Evolutionary conservation across 768 basidiomycete species (phyloP), one percentile per base, ranked within the genome.

Genomic region (Tephrocybe sp.): DNA sequence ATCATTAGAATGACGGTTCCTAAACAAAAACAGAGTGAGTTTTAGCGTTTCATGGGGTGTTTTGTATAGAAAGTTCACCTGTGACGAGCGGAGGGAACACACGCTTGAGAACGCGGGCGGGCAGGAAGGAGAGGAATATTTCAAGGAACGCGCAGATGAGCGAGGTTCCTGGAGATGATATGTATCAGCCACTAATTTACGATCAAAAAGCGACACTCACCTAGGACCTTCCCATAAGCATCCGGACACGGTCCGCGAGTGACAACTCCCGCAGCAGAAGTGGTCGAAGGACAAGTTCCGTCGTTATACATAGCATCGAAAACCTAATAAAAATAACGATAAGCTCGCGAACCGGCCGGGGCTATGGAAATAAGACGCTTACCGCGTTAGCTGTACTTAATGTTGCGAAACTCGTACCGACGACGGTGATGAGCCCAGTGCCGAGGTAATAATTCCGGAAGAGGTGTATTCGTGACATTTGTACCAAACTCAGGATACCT

Each of bases 71-170:
- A 12, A 6, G 18, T 65, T 38, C 40, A 77, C 84, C 84, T 0
- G 91, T 92, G 5, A 93, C 85, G 53, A 90, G 73, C 0, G 90
- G 90, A 1, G 90, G 90, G 63, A 93, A 92, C 47, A 89, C 71
- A 16, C 79, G 73, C 60, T 84, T 78, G 19, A 89, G 68, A 2
- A 74, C 70, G 12, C 79, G 76, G 1, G 83, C 74, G 0, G 87
- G 82, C n/a, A 87, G 73, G 64, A 92, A 91, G 0, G 87, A 83
- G 60, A 92, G 67, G 52, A 75, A 75, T n/a, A 92, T 90, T 65
- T 92, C 87, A 35, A 90, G 76, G 68, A 92, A 83, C 1, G 86
- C 80, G 58, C 88, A 90, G 52, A 91, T 78, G 18, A 90, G 69
- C 0, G 86, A 84, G 0, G 90, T 89, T 9, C 88, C 87, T 85